Percentiles rank a stretch among this genome's conserved stretches.
Evolutionary conservation across 768 basidiomycete genomes (phyloP).

Genomic region (Ramaria rubella): DNA sequence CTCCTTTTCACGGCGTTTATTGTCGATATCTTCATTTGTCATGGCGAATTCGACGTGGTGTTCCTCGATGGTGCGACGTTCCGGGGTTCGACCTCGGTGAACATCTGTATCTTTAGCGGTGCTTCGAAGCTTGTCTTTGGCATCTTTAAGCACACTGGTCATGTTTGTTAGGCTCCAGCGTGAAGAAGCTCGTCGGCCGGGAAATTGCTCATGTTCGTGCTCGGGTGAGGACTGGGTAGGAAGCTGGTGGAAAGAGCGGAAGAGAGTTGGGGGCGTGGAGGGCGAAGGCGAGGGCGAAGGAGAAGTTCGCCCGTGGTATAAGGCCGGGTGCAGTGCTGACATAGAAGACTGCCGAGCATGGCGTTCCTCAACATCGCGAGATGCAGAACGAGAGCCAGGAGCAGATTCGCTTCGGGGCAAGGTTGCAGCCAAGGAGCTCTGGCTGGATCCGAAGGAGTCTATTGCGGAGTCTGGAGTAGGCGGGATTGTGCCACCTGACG

Average conservation of each 20-base stretch:
- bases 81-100: conserved; percentile 2
- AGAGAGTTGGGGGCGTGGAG: conserved; percentile 24
- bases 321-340: neutral
- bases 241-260: conserved; percentile 18
- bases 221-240: conserved; percentile 10
- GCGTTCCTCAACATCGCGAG: neutral
- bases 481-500: conserved; percentile 18
- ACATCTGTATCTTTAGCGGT: conserved; percentile 1
- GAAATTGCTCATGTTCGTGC: neutral
- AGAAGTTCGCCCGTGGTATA: neutral
- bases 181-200: conserved; percentile 3
- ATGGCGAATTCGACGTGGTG: neutral
- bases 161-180: conserved; percentile 36
- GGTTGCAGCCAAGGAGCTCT: neutral
- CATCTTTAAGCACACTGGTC: conserved; percentile 35
- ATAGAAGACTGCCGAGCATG: neutral
- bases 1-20: conserved; percentile 10
- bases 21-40: conserved; percentile 15
- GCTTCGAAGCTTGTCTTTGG: conserved; percentile 5
- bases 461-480: conserved; percentile 16
- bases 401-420: neutral
- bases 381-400: conserved; percentile 3
- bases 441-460: conserved; percentile 2
- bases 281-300: conserved; percentile 24
- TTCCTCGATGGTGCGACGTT: neutral